A percentile compares a stretch with the other conserved stretches of the same genome.
Conservation (phyloP, 495 filamentous ascomycete genomes). For the Hypomontagnella submonticulosa region DNA sequence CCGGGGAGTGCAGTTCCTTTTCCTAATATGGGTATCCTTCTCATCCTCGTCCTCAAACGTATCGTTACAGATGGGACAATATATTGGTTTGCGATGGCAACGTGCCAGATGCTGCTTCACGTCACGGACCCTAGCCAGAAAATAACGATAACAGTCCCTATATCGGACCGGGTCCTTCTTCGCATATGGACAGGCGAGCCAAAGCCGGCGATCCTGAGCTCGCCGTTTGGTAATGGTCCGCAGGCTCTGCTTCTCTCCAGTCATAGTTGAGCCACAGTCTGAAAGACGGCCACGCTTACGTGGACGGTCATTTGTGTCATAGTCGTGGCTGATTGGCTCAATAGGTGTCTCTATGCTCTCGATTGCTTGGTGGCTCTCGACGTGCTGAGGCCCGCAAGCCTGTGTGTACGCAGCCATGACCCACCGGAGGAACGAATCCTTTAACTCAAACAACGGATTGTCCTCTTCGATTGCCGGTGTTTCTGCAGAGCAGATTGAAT, state of each 20-base stretch:
- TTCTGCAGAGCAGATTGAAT: conserved; percentile 37
- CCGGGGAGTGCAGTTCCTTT: conserved; percentile 22
- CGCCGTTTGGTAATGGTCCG: conserved; percentile 25
- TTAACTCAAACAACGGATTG: conserved; percentile 33
- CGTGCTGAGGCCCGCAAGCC: conserved; percentile 20
- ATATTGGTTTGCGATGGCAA: conserved; percentile 47
- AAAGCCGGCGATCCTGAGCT: conserved; percentile 35
- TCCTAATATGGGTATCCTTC: conserved; percentile 37
- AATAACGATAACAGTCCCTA: conserved; percentile 45
- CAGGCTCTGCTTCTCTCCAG: conserved; percentile 30
- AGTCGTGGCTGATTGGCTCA: conserved; percentile 17
- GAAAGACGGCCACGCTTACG: conserved; percentile 31
- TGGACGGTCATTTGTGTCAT: conserved; percentile 13
- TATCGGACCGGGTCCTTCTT: conserved; percentile 49
- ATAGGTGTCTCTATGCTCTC: conserved; percentile 14
- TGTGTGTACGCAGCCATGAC: conserved; percentile 35
- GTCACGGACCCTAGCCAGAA: conserved; percentile 47
- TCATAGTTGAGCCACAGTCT: conserved; percentile 11
- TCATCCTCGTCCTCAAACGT: conserved; percentile 43
- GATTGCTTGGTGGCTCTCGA: conserved; percentile 16
- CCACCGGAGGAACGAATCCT: conserved; percentile 37
- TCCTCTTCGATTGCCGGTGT: conserved; percentile 38
- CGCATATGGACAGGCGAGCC: conserved; percentile 50
- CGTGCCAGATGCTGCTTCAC: conserved; percentile 52
- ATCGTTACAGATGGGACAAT: conserved; percentile 47